Evolutionary conservation across 2,329 filamentous ascomycete species (phyloP).

Genomic region (Neonectria sp.): DNA sequence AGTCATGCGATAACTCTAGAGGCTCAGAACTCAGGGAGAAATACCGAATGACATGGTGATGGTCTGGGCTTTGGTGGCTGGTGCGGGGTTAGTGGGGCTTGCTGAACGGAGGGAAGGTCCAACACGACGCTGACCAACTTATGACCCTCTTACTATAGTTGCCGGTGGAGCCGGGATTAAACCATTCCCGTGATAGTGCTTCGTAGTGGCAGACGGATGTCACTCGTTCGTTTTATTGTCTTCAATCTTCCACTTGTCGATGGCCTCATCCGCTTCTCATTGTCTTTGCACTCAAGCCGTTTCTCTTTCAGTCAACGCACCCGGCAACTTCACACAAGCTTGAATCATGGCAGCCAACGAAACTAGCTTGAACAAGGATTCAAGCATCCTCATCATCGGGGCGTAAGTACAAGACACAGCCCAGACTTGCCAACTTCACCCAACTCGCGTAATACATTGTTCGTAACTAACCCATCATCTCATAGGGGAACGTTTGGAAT

Average conservation of each 20-base stretch:
- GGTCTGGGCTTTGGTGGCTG: not conserved
- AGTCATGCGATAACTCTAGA: not conserved
- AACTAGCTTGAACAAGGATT: constrained; percentile 9
- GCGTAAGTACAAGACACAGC: constrained; percentile 13
- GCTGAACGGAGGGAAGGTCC: constrained; percentile 1
- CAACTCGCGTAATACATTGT: not conserved
- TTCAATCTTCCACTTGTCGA: not conserved
- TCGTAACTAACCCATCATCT: not conserved
- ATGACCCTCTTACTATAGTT: not conserved
- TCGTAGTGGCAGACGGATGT: not conserved
- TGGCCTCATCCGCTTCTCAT: not conserved
- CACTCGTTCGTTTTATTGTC: not conserved
- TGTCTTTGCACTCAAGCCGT: not conserved
- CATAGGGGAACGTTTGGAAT: constrained; percentile 29
- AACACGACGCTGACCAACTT: constrained; percentile 4
- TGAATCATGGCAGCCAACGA: not conserved
- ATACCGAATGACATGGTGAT: not conserved
- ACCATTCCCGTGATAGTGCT: not conserved
- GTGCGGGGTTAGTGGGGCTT: not conserved
- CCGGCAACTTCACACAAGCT: not conserved
- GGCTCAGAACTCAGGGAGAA: not conserved
- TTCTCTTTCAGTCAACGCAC: too few relatives aligned
- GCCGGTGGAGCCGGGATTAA: not conserved
- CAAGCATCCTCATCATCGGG: constrained; percentile 28
- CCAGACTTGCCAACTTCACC: not conserved